These are phyloP conservation scores for Solanum habrochaites DNA, from an alignment of 257 asterid species.

Conservation along the genomic window DNA sequence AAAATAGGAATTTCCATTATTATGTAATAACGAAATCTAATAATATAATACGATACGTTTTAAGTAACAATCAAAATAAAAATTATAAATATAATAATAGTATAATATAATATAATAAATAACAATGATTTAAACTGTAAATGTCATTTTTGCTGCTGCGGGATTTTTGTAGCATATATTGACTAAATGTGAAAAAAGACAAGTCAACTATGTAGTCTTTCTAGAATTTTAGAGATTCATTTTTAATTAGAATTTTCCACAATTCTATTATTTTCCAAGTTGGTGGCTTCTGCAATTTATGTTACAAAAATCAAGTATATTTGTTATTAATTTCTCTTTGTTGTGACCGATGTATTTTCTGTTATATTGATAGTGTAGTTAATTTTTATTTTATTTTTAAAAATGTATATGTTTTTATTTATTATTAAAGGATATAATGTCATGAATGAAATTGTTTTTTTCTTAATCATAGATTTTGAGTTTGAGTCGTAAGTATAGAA, in stretches of 20 bases:
- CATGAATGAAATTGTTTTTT: neutral
- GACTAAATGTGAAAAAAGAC: too few species aligned
- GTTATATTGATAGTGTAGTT: neutral
- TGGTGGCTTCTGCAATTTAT: neutral
- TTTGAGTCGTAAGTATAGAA: too few species aligned
- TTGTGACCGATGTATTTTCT: neutral
- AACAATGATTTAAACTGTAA: too few species aligned
- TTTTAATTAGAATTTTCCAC: neutral
- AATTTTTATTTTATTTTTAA: neutral
- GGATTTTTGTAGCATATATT: neutral
- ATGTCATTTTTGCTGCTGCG: neutral
- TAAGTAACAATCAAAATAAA: too few species aligned
- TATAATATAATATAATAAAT: too few species aligned
- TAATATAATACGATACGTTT: too few species aligned
- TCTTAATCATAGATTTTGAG: too few species aligned
- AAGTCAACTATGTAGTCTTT: neutral
- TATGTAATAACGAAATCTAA: too few species aligned
- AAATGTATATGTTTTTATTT: neutral
- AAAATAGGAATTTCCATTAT: too few species aligned
- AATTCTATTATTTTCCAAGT: neutral
- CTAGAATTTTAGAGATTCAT: neutral
- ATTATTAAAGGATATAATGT: rapidly evolving
- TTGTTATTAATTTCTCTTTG: neutral
- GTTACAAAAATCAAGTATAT: neutral
- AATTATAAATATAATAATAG: too few species aligned